Evolutionary conservation across 2,329 filamentous ascomycete species (phyloP).

Genomic region (Pseudogymnoascus sp.): DNA sequence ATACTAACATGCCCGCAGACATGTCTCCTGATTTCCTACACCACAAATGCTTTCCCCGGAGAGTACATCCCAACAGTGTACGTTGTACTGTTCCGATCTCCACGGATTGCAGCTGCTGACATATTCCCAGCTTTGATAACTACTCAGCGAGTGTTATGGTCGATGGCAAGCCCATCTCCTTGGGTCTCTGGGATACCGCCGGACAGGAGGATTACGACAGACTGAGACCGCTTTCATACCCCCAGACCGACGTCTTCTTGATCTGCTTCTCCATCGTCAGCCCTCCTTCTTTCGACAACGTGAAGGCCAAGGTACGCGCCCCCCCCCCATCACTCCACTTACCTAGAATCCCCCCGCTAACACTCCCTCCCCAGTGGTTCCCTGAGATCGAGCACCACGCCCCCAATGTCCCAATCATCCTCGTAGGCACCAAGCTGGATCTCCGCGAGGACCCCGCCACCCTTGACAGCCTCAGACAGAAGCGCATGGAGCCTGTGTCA

Average conservation of each 20-base stretch:
- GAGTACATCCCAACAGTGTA: conserved; percentile 99
- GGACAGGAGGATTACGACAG: conserved; percentile 98
- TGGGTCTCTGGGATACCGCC: conserved; percentile 97
- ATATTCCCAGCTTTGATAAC: conserved; percentile 74
- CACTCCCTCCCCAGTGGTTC: conserved; percentile 63
- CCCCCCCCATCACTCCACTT: not conserved
- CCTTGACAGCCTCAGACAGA: conserved; percentile 72
- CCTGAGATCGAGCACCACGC: conserved; percentile 97
- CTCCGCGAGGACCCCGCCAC: conserved; percentile 82
- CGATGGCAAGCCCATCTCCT: conserved; percentile 92
- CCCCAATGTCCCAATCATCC: conserved; percentile 89
- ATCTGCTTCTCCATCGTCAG: conserved; percentile 98
- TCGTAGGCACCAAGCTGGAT: conserved; percentile 96
- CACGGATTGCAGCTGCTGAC: conserved; percentile 17
- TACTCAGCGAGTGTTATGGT: conserved; percentile 99
- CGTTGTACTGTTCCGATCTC: conserved; percentile 29
- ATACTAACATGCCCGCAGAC: conserved; percentile 53
- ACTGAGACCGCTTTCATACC: conserved; percentile 89
- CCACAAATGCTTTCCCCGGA: conserved; percentile 98
- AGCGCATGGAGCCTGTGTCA: conserved; percentile 94
- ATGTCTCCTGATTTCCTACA: conserved; percentile 98
- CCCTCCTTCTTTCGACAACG: conserved; percentile 97
- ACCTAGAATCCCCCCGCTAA: conserved; percentile 12
- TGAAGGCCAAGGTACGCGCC: conserved; percentile 80
- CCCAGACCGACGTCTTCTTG: conserved; percentile 95